Percentiles rank a stretch among this genome's conserved stretches.
phyloP scores from a whole-genome alignment of 1,284 basidiomycete genomes.

The Cutaneotrichosporon sp. region DNA sequence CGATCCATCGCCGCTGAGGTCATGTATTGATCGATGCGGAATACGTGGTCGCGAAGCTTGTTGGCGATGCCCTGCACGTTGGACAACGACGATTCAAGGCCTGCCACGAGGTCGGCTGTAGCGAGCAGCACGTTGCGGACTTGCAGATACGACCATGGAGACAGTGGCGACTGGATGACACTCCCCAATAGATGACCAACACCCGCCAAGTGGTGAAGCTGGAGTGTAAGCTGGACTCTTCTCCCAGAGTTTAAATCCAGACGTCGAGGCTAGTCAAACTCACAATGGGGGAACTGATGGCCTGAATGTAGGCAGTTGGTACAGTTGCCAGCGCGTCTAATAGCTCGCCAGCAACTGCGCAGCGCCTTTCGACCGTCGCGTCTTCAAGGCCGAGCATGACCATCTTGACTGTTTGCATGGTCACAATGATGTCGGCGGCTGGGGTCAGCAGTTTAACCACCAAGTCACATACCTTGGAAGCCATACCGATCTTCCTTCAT shows the following conservation, averaged over 20 bases:
- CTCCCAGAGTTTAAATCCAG: no score
- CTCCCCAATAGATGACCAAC: constrained; percentile 46
- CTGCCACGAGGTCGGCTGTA: constrained; percentile 37
- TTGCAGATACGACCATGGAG: constrained; percentile 40
- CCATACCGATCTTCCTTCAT: constrained; percentile 36
- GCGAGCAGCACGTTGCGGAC: constrained; percentile 40
- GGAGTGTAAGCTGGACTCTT: no score
- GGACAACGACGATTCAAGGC: constrained; percentile 31
- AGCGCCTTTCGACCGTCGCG: constrained; percentile 40
- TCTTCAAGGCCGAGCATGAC: constrained; percentile 37
- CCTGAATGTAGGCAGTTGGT: constrained; percentile 42
- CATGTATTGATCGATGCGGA: constrained; percentile 45
- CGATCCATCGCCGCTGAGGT: constrained; percentile 29
- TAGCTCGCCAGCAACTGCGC: constrained; percentile 43
- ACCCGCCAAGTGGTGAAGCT: constrained; percentile 46
- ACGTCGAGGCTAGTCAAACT: no score
- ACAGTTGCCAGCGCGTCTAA: constrained; percentile 41
- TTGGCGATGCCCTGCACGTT: constrained; percentile 33
- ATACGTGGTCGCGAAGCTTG: constrained; percentile 38
- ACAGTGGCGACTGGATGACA: constrained; percentile 42
- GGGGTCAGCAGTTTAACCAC: background rate
- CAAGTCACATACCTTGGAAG: constrained; percentile 35
- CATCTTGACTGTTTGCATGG: constrained; percentile 46
- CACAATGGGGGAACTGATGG: constrained; percentile 39
- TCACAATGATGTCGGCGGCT: constrained; percentile 45